Base-by-base conservation (phyloP, 1,284 basidiomycete genomes). In the Cronartium quercuum region DNA sequence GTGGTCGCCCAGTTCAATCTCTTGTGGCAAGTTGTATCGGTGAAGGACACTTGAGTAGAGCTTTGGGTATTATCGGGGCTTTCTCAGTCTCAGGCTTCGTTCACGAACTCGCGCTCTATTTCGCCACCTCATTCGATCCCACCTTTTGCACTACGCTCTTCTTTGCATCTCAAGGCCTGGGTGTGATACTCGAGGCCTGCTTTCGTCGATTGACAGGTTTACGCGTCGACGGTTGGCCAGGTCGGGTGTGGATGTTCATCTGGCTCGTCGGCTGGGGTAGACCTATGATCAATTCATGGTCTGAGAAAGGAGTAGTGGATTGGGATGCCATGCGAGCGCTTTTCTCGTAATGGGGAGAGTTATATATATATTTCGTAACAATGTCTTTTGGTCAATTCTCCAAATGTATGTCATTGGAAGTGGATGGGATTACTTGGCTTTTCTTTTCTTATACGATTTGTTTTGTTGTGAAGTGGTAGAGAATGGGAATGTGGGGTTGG, bases 101-200 rank as follows among this genome's bases (percentile, higher is more conserved):
- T 2, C 60, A 69, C 29, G 68, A 69, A 63, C 34, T 37, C 51
- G 68, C 58, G 42, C 29, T 69, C 4, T 69, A 34, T 38, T 29
- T 35, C 21, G 68, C 38, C 37, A 61, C 57, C 15, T 10, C 37
- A 18, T 51, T 51, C 6, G 68, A 69, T 37, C 34, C 41, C 18
- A 21, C 40, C 2, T 44, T 69, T 34, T 42, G 58, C 41, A 69
- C 76, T 9, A 63, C 66, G 2, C 51, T 76, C 61, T 79, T 77
- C 64, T 79, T 78, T 51, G 71, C 78, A 57, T 47, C 67, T 2
- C 77, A 78, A 64, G 78, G 77, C 6, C 15, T 78, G 37, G 78
- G 58, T 0, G 75, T 78, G 40, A 51, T 78, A 21, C 60, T 78
- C 57, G 78, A 79, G 38, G 69, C 71, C 10, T 21, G 42, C 0